A percentile compares a stretch with the other conserved stretches of the same genome.
These are phyloP conservation scores for Epithele typhae DNA, from an alignment of 768 basidiomycete species.

Conservation along the genomic window DNA sequence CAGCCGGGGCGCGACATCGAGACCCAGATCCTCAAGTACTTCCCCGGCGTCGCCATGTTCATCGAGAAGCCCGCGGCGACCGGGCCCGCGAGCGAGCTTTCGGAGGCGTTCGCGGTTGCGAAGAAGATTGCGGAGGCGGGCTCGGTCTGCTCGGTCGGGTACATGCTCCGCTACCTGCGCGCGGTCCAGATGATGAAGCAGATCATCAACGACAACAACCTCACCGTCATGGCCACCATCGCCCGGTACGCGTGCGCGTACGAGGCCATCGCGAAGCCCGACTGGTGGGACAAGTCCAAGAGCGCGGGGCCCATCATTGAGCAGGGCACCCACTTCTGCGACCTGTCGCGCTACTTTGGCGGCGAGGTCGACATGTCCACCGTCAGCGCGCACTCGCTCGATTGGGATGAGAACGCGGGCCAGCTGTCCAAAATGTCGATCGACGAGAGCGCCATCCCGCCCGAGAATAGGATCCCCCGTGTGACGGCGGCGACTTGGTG, in stretches of 20 bases:
- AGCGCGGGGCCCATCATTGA: slow-evolving; percentile 83
- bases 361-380: slow-evolving; percentile 87
- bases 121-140: slow-evolving; percentile 63
- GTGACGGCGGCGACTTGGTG: slow-evolving; percentile 91
- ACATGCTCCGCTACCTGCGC: slow-evolving; percentile 91
- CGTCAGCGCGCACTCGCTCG: slow-evolving; percentile 82
- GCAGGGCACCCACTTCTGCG: slow-evolving; percentile 96
- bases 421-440: slow-evolving; percentile 73
- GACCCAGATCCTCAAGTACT: slow-evolving; percentile 77
- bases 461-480: slow-evolving; percentile 90
- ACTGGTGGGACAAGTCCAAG: slow-evolving; percentile 94
- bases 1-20: slow-evolving; percentile 81
- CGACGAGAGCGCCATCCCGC: slow-evolving; percentile 80
- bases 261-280: slow-evolving; percentile 69
- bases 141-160: slow-evolving; percentile 89
- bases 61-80: slow-evolving; percentile 92
- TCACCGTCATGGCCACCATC: slow-evolving; percentile 94
- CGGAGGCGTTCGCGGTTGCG: slow-evolving; percentile 67
- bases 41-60: slow-evolving; percentile 88
- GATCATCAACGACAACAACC: slow-evolving; percentile 89
- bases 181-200: slow-evolving; percentile 96
- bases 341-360: slow-evolving; percentile 95
- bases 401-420: slow-evolving; percentile 90
- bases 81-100: slow-evolving; percentile 63
- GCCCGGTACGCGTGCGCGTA: slow-evolving; percentile 93